These are phyloP conservation scores for Exophiala phaeomuriformis DNA, from an alignment of 2,329 filamentous ascomycete species.

Conservation along the genomic window DNA sequence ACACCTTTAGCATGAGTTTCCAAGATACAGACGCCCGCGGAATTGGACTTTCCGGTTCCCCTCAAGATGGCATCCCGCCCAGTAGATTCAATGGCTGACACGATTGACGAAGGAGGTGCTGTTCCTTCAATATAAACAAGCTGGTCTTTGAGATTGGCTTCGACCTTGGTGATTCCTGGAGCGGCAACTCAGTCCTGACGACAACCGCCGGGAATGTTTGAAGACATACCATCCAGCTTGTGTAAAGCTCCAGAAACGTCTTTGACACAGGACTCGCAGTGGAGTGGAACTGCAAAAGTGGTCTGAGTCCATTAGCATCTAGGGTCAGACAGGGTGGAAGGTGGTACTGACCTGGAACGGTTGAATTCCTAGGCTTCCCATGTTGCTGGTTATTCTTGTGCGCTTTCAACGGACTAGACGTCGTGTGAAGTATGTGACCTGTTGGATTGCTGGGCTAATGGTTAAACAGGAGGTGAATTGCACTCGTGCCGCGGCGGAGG, in stretches of 20 bases:
- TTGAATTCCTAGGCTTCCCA: conserved; percentile 33
- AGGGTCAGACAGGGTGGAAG: not conserved
- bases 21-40: conserved; percentile 92
- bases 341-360: conserved; percentile 39
- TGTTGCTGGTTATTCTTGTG: not conserved
- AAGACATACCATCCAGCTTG: conserved; percentile 55
- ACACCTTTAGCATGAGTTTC: conserved; percentile 66
- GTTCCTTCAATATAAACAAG: conserved; percentile 80
- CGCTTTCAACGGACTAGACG: no score
- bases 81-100: conserved; percentile 78
- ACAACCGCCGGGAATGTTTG: conserved; percentile 3
- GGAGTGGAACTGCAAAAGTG: conserved; percentile 89
- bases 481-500: not conserved
- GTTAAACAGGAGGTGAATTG: not conserved
- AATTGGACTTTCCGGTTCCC: conserved; percentile 77
- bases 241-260: conserved; percentile 73
- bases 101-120: conserved; percentile 80
- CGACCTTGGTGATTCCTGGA: conserved; percentile 70
- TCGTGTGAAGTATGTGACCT: no score
- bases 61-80: conserved; percentile 91
- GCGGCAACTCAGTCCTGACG: conserved; percentile 6
- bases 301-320: conserved; percentile 50
- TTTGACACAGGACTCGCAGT: conserved; percentile 81
- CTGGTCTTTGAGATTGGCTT: conserved; percentile 75
- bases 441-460: not conserved